These are phyloP conservation scores for Phytomonas francai DNA, from an alignment of 208 protist species.

Conservation along the genomic window DNA sequence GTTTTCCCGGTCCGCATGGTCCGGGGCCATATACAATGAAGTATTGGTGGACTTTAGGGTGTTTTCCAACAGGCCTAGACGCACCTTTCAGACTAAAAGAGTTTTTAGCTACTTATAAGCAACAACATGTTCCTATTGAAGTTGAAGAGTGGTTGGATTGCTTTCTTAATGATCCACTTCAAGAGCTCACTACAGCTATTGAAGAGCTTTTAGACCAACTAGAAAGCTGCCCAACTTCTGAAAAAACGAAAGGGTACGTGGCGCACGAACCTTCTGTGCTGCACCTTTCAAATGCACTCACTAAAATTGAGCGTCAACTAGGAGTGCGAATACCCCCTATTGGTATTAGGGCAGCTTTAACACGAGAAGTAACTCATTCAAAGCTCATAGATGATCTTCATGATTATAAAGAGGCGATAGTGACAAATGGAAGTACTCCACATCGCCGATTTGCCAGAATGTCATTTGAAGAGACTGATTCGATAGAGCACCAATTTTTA, in stretches of 20 bases:
- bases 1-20: constrained; percentile 68
- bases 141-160: constrained; percentile 82
- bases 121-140: constrained; percentile 79
- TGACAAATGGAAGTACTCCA: constrained; percentile 53
- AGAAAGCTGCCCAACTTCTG: constrained; percentile 26
- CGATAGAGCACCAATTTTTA: constrained; percentile 9
- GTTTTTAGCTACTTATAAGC: constrained; percentile 73
- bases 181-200: constrained; percentile 33
- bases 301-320: constrained; percentile 45
- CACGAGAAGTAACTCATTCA: constrained; percentile 26
- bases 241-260: constrained; percentile 37
- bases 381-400: constrained; percentile 66
- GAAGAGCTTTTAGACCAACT: constrained; percentile 32
- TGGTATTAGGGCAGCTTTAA: constrained; percentile 46
- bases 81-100: constrained; percentile 73
- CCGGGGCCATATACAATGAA: constrained; percentile 88
- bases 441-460: constrained; percentile 53
- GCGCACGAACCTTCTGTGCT: constrained; percentile 20
- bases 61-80: constrained; percentile 79
- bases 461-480: constrained; percentile 23
- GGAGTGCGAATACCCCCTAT: constrained; percentile 46
- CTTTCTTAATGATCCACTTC: constrained; percentile 63
- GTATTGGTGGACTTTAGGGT: constrained; percentile 87
- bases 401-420: constrained; percentile 54
- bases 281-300: constrained; percentile 31